phyloP scores from a whole-genome alignment of 2,329 filamentous ascomycete species.

The Pezicula carpinea region DNA sequence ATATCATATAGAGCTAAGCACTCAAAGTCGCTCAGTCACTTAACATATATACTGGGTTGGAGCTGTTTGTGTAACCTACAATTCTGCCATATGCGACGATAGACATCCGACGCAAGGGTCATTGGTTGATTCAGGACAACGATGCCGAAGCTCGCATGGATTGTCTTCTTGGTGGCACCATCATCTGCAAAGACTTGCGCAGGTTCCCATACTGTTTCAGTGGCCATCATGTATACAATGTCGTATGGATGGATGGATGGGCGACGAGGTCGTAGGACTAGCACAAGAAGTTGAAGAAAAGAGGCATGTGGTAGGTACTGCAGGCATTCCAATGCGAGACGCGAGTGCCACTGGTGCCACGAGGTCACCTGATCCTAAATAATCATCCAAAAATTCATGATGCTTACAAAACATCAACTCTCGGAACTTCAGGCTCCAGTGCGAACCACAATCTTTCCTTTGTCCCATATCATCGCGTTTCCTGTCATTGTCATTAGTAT shows the following conservation, averaged over 20 bases:
- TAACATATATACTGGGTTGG: not conserved
- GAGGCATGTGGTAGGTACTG: too few relatives aligned
- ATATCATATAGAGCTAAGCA: too few relatives aligned
- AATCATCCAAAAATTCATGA: slow-evolving; percentile 12
- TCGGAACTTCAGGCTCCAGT: slow-evolving; percentile 11
- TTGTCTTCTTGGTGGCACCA: not conserved
- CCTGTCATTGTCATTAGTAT: slow-evolving; percentile 6
- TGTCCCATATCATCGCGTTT: slow-evolving; percentile 8
- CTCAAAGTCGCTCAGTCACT: too few relatives aligned
- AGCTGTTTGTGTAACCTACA: not conserved
- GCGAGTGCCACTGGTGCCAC: too few relatives aligned
- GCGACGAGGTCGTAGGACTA: too few relatives aligned
- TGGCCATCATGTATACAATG: slow-evolving; percentile 3
- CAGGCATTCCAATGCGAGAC: too few relatives aligned
- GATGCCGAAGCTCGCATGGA: slow-evolving; percentile 37
- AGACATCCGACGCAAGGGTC: slow-evolving; percentile 17
- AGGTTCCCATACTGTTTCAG: not conserved
- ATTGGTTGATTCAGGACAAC: slow-evolving; percentile 58
- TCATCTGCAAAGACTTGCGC: too few relatives aligned
- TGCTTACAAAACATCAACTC: slow-evolving; percentile 21
- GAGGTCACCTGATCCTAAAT: slow-evolving; percentile 3
- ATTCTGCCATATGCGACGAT: too few relatives aligned
- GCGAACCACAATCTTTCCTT: slow-evolving; percentile 15
- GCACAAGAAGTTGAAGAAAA: too few relatives aligned
- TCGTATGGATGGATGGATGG: too few relatives aligned